Evolutionary conservation across 345 rosid genomes (phyloP), one percentile per base, ranked within the genome.

Genomic region (Pelargonium nanum): DNA sequence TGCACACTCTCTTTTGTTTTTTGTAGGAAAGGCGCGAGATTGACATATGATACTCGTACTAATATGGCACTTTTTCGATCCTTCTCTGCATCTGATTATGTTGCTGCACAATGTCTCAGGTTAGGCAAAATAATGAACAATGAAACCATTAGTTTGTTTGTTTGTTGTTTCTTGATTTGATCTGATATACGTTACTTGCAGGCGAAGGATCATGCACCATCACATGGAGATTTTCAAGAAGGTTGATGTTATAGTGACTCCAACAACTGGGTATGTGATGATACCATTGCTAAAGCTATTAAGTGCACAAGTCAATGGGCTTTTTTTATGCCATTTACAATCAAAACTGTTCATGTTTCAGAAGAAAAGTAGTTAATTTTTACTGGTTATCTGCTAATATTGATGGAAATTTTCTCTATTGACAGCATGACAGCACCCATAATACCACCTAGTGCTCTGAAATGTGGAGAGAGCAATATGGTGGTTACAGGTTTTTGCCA

Each of bases 341-440:
- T 17, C 9, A 40, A 40, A 6, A 12, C n/a, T n/a, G n/a, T n/a
- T n/a, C n/a, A n/a, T n/a, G n/a, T n/a, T n/a, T 40, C 48, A 40
- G 48, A 40, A 40, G 48, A 40, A 9, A 40, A 40, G 9, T 6
- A 40, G 16, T 40, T 40, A 12, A 40, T 2, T 40, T 17, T 9
- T 40, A n/a, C 48, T 40, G 16, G 48, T 30, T 3, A 40, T 40
- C 15, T 40, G 13, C 15, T 40, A 40, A 40, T 40, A 40, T 7
- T 2, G 5, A 40, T 40, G 48, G 15, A 40, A 40, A 40, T 40
- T 40, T 7, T 28, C 32, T 9, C 48, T 12, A 17, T 3, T 40
- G 62, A 70, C 83, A 89, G 95, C 60, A 87, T 87, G 90, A 85
- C 97, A 51, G 97, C 90, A 3, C 97, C 97, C 24, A 57, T 75